These are phyloP conservation scores for Ceratobasidium sp. DNA, from an alignment of 1,284 basidiomycete species.

Conservation along the genomic window DNA sequence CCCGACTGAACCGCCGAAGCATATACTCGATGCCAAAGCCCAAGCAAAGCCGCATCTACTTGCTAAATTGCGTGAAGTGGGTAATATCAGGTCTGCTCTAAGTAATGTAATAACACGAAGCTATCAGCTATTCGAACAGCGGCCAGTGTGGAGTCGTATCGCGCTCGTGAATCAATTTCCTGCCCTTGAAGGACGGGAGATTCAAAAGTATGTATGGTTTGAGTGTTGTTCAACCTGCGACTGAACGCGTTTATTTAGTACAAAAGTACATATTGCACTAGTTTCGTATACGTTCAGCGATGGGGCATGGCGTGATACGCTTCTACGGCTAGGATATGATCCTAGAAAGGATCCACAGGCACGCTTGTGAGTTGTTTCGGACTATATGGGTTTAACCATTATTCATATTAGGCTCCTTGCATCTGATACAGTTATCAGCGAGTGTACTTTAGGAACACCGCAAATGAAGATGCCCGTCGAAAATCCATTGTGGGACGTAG, in stretches of 20 bases:
- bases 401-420: background rate
- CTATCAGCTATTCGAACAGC: constrained; percentile 71
- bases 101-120: background rate
- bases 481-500: constrained; percentile 38
- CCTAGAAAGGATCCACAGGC: constrained; percentile 79
- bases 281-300: constrained; percentile 91
- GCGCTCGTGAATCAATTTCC: constrained; percentile 87
- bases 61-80: constrained; percentile 70
- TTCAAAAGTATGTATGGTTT: constrained; percentile 71
- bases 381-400: background rate
- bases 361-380: constrained; percentile 70
- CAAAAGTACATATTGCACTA: constrained; percentile 76
- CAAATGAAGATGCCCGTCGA: constrained; percentile 41
- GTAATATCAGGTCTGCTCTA: constrained; percentile 48
- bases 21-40: constrained; percentile 48
- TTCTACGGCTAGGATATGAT: constrained; percentile 91
- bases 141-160: constrained; percentile 90
- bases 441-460: constrained; percentile 48
- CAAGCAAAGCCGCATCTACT: constrained; percentile 72
- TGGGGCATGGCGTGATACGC: constrained; percentile 92
- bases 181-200: constrained; percentile 74
- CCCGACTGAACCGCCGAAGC: constrained; percentile 41
- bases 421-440: constrained; percentile 52
- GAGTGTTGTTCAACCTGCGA: constrained; percentile 18
- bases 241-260: constrained; percentile 61